phyloP scores from a whole-genome alignment of 1,284 basidiomycete genomes.

The Fomitiporia mediterranea region DNA sequence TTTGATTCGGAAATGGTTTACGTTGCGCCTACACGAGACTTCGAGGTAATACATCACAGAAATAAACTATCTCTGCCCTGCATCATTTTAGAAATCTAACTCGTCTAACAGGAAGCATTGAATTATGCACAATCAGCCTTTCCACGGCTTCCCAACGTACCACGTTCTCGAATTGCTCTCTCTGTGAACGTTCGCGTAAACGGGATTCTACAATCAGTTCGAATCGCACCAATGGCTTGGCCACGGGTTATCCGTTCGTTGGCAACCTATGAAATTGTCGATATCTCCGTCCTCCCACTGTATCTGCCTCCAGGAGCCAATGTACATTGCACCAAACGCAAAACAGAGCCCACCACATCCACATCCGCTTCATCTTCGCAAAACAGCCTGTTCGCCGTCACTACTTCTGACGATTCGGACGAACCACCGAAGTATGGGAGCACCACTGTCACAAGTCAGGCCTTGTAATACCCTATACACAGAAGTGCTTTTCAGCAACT shows the following conservation, averaged over 20 bases:
- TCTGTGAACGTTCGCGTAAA: conserved; percentile 35
- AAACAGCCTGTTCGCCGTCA: too few relatives aligned
- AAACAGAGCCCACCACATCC: too few relatives aligned
- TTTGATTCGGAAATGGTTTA: conserved; percentile 43
- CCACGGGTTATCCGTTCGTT: conserved; percentile 38
- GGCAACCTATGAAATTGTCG: conserved; percentile 49
- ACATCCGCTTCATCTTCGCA: neutral
- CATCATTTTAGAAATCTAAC: neutral
- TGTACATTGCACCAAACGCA: conserved; percentile 6
- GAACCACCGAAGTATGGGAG: too few relatives aligned
- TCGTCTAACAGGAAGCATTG: conserved; percentile 46
- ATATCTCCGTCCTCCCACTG: conserved; percentile 36
- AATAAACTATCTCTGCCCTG: conserved; percentile 30
- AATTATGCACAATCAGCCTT: conserved; percentile 46
- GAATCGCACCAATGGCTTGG: conserved; percentile 57
- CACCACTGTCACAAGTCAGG: too few relatives aligned
- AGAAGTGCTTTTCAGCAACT: too few relatives aligned
- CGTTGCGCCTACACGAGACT: conserved; percentile 44
- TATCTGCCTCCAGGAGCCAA: neutral
- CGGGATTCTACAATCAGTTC: conserved; percentile 34
- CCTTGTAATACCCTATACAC: too few relatives aligned
- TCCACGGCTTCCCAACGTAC: conserved; percentile 38
- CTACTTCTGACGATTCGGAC: too few relatives aligned
- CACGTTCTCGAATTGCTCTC: conserved; percentile 43
- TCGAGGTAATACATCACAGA: too few relatives aligned